phyloP scores from a whole-genome alignment of 345 rosid species.

The Bruguiera sexangula region DNA sequence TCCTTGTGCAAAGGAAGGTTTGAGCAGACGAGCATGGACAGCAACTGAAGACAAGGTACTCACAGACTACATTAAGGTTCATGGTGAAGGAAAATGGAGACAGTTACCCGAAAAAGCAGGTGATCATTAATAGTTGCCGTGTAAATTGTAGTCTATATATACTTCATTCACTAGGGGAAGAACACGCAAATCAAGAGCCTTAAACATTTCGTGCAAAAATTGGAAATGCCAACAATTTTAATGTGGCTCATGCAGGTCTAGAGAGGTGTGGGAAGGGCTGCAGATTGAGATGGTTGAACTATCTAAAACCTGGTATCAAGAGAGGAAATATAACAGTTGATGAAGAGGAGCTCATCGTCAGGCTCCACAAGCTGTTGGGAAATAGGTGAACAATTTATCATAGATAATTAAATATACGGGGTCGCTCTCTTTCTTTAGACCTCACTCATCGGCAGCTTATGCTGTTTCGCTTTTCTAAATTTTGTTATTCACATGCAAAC shows the following conservation, averaged over 20 bases:
- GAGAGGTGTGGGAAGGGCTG: conserved; percentile 81
- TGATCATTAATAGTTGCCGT: neutral
- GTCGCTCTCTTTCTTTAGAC: neutral
- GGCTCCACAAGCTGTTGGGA: conserved; percentile 80
- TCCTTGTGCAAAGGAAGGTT: conserved; percentile 43
- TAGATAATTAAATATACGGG: no score
- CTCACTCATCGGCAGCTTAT: no score
- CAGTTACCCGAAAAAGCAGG: conserved; percentile 63
- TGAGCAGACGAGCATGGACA: conserved; percentile 79
- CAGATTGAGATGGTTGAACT: conserved; percentile 71
- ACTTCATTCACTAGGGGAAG: no score
- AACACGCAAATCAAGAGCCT: neutral
- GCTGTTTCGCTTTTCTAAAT: neutral
- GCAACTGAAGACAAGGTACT: conserved; percentile 59
- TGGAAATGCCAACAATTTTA: no score
- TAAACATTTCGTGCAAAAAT: neutral
- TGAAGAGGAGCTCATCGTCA: conserved; percentile 76
- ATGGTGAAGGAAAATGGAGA: conserved; percentile 74
- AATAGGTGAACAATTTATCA: conserved; percentile 50
- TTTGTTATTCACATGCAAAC: no score
- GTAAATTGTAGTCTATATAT: no score
- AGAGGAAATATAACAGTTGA: conserved; percentile 74
- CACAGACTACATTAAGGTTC: conserved; percentile 37
- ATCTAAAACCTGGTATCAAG: conserved; percentile 67
- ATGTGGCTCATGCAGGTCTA: conserved; percentile 37